Conservation (phyloP, 352 stramenopile species). For the Phytophthora nicotianae region DNA sequence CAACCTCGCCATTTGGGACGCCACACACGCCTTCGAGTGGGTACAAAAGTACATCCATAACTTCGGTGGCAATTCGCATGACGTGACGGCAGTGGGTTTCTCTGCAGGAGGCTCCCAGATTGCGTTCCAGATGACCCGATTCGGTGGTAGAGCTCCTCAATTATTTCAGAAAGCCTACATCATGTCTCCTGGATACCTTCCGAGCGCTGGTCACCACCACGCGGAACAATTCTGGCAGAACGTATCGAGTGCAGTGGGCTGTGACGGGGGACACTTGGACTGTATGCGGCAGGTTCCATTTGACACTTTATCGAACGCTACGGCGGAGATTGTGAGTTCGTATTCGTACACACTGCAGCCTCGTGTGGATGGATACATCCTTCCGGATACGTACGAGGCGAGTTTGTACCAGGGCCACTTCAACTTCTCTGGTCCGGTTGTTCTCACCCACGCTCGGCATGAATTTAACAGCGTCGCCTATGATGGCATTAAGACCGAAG, state of each 20-base stretch:
- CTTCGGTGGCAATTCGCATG: conserved; percentile 42
- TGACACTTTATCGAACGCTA: conserved; percentile 4
- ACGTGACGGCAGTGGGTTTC: conserved; percentile 40
- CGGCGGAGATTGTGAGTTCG: conserved; percentile 6
- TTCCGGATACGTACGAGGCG: conserved; percentile 31
- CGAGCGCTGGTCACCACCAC: conserved; percentile 30
- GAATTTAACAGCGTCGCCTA: conserved; percentile 23
- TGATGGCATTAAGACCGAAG: conserved; percentile 16
- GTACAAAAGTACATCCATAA: conserved; percentile 42
- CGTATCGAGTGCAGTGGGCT: conserved; percentile 26
- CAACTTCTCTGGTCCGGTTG: conserved; percentile 26
- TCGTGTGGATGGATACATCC: conserved; percentile 32
- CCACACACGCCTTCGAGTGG: conserved; percentile 39
- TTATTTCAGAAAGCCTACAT: conserved; percentile 38
- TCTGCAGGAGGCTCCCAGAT: conserved; percentile 32
- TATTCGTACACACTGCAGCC: conserved; percentile 36
- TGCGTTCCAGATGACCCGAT: conserved; percentile 35
- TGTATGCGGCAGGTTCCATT: conserved; percentile 35
- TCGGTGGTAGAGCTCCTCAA: conserved; percentile 25
- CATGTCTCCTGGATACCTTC: conserved; percentile 30
- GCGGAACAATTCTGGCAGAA: conserved; percentile 37
- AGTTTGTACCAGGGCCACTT: conserved; percentile 33
- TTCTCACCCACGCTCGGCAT: conserved; percentile 12
- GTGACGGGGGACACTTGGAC: conserved; percentile 21
- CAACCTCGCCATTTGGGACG: conserved; percentile 36